Evolutionary conservation across 176 grass and related monocot genomes (phyloP), one percentile per base, ranked within the genome.

Genomic region (Microstegium vimineum): DNA sequence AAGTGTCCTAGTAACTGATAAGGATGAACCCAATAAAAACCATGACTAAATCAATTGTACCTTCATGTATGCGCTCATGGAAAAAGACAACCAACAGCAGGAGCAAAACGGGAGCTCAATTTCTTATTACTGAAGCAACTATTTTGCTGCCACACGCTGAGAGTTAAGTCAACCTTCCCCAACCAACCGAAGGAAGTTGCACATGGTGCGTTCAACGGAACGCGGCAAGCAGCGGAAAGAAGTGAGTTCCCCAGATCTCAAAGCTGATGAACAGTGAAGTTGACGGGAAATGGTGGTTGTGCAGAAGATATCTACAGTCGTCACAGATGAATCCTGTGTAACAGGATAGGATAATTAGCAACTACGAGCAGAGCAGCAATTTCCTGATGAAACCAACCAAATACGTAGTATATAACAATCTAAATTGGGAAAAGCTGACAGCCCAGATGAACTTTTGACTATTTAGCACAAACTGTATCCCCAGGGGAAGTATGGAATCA

Each of bases 131-230:
- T 27, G 57, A 85, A 72, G 80, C 11, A 46, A 41, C 62, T 23
- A 45, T 37, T 5, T 5, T 43, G 25, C 6, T 45, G 22, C 63
- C 71, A 71, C 34, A 75, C 52, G 59, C 1, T 14, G 26, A 12
- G 80, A 69, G 84, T 27, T 51, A 74, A 81, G 87, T 89, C 77
- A 81, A 81, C 62, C 33, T 1, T 8, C 14, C 10, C 11, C 57
- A 27, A 61, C 57, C 63, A 41, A 5, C 62, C 13, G 64, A 75
- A 81, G 75, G 41, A 20, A 69, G 77, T 62, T 76, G 40, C 56
- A 71, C 15, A 10, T 56, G 10, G 61, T 5, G 32, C 26, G n/a
- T 49, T 23, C 76, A 68, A 26, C 66, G 28, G 27, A 79, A 80
- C 17, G 37, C 75, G 69, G 70, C 49, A 76, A 76, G n/a, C n/a